Conservation (phyloP, 1,284 basidiomycete genomes). For the Singerocomus inundabilis region DNA sequence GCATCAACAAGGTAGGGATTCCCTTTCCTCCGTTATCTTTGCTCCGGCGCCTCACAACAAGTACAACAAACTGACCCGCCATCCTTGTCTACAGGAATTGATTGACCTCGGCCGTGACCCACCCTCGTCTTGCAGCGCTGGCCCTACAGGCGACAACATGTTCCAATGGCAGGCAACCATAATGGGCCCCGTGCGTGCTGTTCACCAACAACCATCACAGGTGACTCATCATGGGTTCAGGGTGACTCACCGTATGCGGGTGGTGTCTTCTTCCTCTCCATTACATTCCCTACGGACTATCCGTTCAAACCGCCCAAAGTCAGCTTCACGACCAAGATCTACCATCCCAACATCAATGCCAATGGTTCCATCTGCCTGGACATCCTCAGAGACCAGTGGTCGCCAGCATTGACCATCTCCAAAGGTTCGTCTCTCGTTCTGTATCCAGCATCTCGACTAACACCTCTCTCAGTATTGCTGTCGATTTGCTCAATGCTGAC, state of each 20-base stretch:
- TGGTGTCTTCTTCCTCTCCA: conserved; percentile 95
- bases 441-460: neutral
- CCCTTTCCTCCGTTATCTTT: neutral
- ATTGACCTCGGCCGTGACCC: conserved; percentile 97
- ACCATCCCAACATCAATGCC: conserved; percentile 96
- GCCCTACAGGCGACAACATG: conserved; percentile 94
- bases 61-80: conserved; percentile 12
- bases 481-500: conserved; percentile 97
- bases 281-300: conserved; percentile 93
- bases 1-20: conserved; percentile 91
- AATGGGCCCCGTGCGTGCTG: conserved; percentile 85
- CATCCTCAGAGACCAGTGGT: conserved; percentile 97
- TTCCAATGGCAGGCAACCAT: conserved; percentile 99
- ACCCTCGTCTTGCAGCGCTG: conserved; percentile 95
- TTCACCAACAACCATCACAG: neutral
- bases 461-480: conserved; percentile 65
- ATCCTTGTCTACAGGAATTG: conserved; percentile 71
- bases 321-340: conserved; percentile 97
- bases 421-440: conserved; percentile 67
- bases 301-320: conserved; percentile 99
- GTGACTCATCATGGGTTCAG: conserved; percentile 40
- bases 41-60: conserved; percentile 11
- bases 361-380: conserved; percentile 99
- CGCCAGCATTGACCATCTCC: conserved; percentile 96
- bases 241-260: conserved; percentile 94